Evolutionary conservation across 768 basidiomycete genomes (phyloP).

Genomic region (Leccinum rimulosum): DNA sequence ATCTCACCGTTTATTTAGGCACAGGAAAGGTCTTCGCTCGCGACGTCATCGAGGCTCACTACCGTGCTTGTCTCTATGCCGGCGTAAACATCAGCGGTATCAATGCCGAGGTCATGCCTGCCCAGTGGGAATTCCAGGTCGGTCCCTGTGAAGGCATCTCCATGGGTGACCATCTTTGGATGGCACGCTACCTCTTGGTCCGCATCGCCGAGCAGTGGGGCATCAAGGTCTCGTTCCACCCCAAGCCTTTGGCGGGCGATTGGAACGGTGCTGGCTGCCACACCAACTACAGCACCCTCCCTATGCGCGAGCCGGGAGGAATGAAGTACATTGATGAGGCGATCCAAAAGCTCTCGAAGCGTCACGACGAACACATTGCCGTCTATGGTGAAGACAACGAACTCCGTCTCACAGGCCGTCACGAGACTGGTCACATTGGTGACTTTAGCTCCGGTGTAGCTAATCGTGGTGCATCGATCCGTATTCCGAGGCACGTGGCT

Average conservation of each 20-base stretch:
- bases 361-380: constrained; percentile 93
- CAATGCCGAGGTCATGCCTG: constrained; percentile 99
- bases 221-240: constrained; percentile 98
- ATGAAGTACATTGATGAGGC: constrained; percentile 90
- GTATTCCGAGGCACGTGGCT: constrained; percentile 92
- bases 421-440: constrained; percentile 96
- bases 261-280: constrained; percentile 99
- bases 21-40: constrained; percentile 98
- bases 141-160: constrained; percentile 97
- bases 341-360: constrained; percentile 88
- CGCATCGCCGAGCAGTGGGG: constrained; percentile 98
- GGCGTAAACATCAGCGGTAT: constrained; percentile 99
- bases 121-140: constrained; percentile 99
- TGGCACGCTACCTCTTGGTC: constrained; percentile 94
- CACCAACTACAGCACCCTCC: constrained; percentile 95
- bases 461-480: constrained; percentile 95
- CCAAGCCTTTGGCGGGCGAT: constrained; percentile 94
- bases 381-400: constrained; percentile 99
- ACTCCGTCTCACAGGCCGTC: constrained; percentile 89
- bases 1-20: constrained; percentile 43
- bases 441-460: constrained; percentile 93
- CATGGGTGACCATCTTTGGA: constrained; percentile 99
- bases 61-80: constrained; percentile 92
- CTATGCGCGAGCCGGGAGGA: constrained; percentile 92
- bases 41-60: constrained; percentile 98